Evolutionary conservation across 495 filamentous ascomycete species (phyloP), one percentile per base, ranked within the genome.

Genomic region (Neurospora sp.): DNA sequence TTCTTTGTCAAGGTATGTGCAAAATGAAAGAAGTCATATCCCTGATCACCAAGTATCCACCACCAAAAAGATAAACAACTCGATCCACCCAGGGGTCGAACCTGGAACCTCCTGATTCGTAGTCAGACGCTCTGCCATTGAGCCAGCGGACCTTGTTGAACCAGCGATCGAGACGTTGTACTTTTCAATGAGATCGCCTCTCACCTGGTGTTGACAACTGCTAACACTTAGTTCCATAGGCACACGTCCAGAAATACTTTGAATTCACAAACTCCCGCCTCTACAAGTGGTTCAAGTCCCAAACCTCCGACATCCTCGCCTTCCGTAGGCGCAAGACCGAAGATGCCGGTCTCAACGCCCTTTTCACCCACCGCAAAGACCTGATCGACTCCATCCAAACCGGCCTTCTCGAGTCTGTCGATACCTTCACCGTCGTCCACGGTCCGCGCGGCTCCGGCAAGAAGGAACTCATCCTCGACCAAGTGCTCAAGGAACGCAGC

Each of bases 381-480:
- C 84, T 92, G 68, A 95, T 98, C 74, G 86, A 92, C 31, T 89
- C 93, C 75, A 87, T 99, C 11, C 90, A 90, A 71, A 89, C 88
- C n/a, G 96, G 93, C 92, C 82, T 99, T 5, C 89, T 91, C 71
- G 96, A 98, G 76, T 92, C 91, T 2, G 88, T 89, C 1, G 93
- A 94, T 66, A 98, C 94, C 0, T 98, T 99, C 80, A 96, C 98
- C 74, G 91, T 99, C 37, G 88, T 99, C 12, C 93, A 97, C 78
- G 96, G 96, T 0, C 95, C 96, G 9, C 88, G 93, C 27, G 96
- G 96, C 8, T 96, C 93, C 0, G 96, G 96, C 1, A 97, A 97
- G 81, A 90, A 87, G 72, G 95, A 97, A 75, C 83, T 98, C 1
- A 90, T 98, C 6, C 73, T 98, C 39, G 92, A 97, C 73, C 93